Evolutionary conservation across 352 stramenopile species (phyloP).

Genomic region (Phytophthora multivora): DNA sequence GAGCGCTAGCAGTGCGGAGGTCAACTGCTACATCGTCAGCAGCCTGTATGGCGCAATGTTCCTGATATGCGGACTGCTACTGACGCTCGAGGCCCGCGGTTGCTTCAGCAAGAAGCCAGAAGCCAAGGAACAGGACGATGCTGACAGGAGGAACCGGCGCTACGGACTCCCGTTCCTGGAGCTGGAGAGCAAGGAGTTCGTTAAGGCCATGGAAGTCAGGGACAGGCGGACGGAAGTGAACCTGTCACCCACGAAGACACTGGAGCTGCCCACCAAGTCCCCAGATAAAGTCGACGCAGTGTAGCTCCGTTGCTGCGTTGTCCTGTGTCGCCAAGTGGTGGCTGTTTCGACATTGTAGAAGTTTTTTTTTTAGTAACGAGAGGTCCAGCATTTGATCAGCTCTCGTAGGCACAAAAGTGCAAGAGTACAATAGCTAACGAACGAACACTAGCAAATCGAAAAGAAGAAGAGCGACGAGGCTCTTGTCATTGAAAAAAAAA

Average conservation of each 20-base stretch:
- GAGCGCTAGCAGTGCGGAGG: slow-evolving; percentile 42
- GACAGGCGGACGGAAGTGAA: slow-evolving; percentile 20
- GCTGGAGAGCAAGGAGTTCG: slow-evolving; percentile 44
- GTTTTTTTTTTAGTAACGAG: slow-evolving; percentile 15
- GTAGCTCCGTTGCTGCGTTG: slow-evolving; percentile 1
- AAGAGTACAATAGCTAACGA: slow-evolving; percentile 36
- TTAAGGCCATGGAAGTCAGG: slow-evolving; percentile 29
- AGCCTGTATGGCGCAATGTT: slow-evolving; percentile 54
- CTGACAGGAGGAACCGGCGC: slow-evolving; percentile 19
- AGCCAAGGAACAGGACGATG: slow-evolving; percentile 3
- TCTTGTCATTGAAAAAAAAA: slow-evolving; percentile 18
- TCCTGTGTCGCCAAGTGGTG: slow-evolving; percentile 1
- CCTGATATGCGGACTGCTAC: slow-evolving; percentile 30
- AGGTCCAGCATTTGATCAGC: slow-evolving; percentile 6
- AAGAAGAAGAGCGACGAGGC: slow-evolving; percentile 9
- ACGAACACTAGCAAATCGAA: slow-evolving; percentile 11
- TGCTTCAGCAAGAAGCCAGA: slow-evolving; percentile 8
- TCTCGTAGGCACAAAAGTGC: slow-evolving; percentile 22
- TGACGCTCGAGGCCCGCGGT: slow-evolving; percentile 26
- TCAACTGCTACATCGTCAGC: slow-evolving; percentile 69
- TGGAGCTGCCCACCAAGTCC: slow-evolving; percentile 23
- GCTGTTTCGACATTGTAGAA: slow-evolving; percentile 21
- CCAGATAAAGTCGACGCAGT: slow-evolving; percentile 12
- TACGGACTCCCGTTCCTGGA: slow-evolving; percentile 40
- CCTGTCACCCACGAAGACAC: slow-evolving; percentile 1